A percentile compares a stretch with the other conserved stretches of the same genome.
Conservation (phyloP, 352 stramenopile species). For the Phytopythium boreale region DNA sequence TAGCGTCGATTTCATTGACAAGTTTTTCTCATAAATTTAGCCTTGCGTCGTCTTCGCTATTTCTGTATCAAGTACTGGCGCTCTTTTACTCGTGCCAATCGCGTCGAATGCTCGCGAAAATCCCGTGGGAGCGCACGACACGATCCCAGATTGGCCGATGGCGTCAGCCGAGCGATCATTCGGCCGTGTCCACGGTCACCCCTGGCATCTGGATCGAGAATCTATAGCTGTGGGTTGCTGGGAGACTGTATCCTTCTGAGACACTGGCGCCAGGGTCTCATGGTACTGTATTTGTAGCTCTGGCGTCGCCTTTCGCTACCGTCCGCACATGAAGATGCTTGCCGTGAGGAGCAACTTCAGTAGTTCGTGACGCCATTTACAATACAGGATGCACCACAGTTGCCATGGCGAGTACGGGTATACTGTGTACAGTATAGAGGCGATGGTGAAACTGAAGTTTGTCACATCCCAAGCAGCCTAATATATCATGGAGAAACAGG, state of each 20-base stretch:
- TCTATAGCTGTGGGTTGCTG: not conserved
- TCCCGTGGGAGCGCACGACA: not conserved
- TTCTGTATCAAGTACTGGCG: not conserved
- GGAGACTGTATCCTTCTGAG: not conserved
- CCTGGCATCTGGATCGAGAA: not conserved
- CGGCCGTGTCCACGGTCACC: not conserved
- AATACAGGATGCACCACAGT: not conserved
- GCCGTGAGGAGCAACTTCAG: not conserved
- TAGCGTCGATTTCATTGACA: conserved; percentile 1
- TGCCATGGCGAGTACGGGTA: no score
- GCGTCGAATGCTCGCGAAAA: conserved; percentile 1
- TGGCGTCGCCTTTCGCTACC: no score
- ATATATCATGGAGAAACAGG: not conserved
- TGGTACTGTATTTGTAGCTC: not conserved
- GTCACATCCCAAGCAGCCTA: not conserved
- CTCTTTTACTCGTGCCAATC: not conserved
- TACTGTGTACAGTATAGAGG: not conserved
- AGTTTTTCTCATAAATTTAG: not conserved
- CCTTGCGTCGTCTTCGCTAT: not conserved
- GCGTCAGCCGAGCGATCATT: not conserved
- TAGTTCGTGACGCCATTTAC: not conserved
- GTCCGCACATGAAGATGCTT: no score
- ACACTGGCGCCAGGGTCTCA: not conserved
- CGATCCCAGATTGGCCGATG: not conserved
- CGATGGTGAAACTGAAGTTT: conserved; percentile 3